phyloP scores from a whole-genome alignment of 2,329 filamentous ascomycete genomes.

The Verticillium zaregamsianum region DNA sequence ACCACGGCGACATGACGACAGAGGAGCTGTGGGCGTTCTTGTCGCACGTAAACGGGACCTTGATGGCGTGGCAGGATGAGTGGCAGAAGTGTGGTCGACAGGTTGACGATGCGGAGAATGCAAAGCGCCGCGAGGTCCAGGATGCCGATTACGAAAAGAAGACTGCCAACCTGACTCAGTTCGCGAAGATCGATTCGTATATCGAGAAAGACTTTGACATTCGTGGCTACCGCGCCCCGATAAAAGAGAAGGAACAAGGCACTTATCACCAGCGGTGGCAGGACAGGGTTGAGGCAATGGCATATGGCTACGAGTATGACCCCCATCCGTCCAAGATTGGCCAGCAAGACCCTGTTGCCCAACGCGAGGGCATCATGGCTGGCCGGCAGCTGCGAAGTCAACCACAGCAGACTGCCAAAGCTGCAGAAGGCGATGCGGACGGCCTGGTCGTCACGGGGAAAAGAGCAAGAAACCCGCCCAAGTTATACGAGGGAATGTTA shows the following conservation, averaged over 20 bases:
- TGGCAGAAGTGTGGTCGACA: constrained; percentile 45
- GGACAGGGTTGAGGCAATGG: constrained; percentile 54
- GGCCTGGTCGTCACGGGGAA: constrained; percentile 42
- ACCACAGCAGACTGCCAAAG: constrained; percentile 53
- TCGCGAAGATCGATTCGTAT: constrained; percentile 32
- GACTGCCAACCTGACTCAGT: constrained; percentile 33
- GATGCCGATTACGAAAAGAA: constrained; percentile 44
- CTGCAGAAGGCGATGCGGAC: constrained; percentile 41
- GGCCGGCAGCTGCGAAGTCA: constrained; percentile 52
- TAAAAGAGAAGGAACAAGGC: constrained; percentile 33
- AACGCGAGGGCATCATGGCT: constrained; percentile 51
- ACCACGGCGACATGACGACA: constrained; percentile 44
- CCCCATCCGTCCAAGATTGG: constrained; percentile 53
- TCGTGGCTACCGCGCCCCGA: constrained; percentile 44
- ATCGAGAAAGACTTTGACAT: constrained; percentile 50
- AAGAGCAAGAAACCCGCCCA: constrained; percentile 47
- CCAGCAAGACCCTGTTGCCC: constrained; percentile 53
- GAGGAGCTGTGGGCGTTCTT: constrained; percentile 41
- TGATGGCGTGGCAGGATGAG: constrained; percentile 51
- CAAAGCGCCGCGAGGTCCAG: constrained; percentile 44
- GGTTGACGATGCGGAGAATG: constrained; percentile 55
- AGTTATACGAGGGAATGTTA: constrained; percentile 45
- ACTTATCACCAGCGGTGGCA: constrained; percentile 39
- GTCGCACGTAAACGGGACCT: constrained; percentile 37
- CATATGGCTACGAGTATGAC: constrained; percentile 60